These are phyloP conservation scores for Rosa chinensis DNA, from an alignment of 306 rosid species.

Conservation along the genomic window DNA sequence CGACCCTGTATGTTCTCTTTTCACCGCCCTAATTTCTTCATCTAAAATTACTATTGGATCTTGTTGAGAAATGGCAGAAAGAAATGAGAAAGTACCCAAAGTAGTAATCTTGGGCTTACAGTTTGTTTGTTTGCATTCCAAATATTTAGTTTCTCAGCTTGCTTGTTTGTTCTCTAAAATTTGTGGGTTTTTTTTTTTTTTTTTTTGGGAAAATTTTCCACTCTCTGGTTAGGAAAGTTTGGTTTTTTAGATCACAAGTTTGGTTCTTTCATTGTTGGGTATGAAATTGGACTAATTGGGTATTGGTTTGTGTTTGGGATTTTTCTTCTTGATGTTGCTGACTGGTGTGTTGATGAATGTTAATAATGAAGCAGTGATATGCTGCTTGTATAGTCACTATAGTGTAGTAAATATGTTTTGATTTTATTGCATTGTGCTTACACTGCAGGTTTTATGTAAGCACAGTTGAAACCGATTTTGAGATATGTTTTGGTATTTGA, in stretches of 20 bases:
- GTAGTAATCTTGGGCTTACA: background rate
- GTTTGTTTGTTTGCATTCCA: background rate
- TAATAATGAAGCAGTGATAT: background rate
- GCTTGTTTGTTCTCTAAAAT: background rate
- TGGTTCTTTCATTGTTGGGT: background rate
- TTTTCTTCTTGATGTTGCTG: background rate
- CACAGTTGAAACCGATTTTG: background rate
- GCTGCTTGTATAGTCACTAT: background rate
- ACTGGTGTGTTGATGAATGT: background rate
- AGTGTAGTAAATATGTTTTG: background rate
- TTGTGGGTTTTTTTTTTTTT: background rate
- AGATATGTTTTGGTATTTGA: background rate
- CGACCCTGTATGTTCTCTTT: constrained; percentile 60
- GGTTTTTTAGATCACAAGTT: background rate
- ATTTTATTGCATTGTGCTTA: background rate
- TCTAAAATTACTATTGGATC: background rate
- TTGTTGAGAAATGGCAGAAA: background rate
- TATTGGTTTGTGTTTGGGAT: background rate
- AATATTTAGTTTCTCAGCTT: background rate
- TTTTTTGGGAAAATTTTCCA: background rate
- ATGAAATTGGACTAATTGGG: constrained; percentile 1
- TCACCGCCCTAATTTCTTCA: background rate
- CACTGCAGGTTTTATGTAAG: background rate
- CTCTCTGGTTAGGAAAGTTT: background rate
- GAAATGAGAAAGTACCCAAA: background rate